Evolutionary conservation across 2,329 filamentous ascomycete species (phyloP), one percentile per base, ranked within the genome.

Genomic region (Penicillium sp.): DNA sequence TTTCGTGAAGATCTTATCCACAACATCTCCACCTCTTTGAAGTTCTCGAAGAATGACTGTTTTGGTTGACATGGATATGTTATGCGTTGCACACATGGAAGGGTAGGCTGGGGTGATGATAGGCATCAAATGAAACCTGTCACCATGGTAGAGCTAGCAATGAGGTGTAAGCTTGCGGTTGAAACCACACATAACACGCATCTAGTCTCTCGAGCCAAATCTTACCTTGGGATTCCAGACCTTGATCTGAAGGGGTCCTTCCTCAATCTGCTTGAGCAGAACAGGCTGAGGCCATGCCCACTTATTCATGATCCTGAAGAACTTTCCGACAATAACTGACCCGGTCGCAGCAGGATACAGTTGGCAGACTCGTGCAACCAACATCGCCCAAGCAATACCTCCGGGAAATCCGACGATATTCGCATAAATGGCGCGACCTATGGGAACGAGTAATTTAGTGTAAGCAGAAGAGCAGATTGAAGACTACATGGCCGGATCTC

Each of bases 31-130:
- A 4, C 85, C 93, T 34, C 88, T 82, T 54, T 84, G 78, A 18
- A 97, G 80, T 65, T 98, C 93, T 40, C 84, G 79, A 56, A 89
- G 81, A 62, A 98, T 90, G 43, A 96, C 82, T 5, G 80, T 75
- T 74, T 90, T 88, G 1, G 90, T 94, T 1, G 91, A 97, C 55
- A 81, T 76, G 3, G 87, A 90, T 51, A 98, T 85, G 62, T 95
- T 97, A 74, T 95, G 93, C 0, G 93, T 97, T 1, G 93, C 86
- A 67, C 93, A 97, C 90, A 96, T 97, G 43, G 90, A 94, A 3
- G 93, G 93, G 66, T 96, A 97, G 1, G 93, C 90, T 1, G 93
- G 93, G 1, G 93, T 98, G 63, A 98, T 97, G 68, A 98, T 88
- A 27, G 93, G 93, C 93, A 98, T 98, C 45, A 96, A 75, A 68